Base-by-base conservation (phyloP, 345 rosid genomes). In the Laguncularia racemosa region DNA sequence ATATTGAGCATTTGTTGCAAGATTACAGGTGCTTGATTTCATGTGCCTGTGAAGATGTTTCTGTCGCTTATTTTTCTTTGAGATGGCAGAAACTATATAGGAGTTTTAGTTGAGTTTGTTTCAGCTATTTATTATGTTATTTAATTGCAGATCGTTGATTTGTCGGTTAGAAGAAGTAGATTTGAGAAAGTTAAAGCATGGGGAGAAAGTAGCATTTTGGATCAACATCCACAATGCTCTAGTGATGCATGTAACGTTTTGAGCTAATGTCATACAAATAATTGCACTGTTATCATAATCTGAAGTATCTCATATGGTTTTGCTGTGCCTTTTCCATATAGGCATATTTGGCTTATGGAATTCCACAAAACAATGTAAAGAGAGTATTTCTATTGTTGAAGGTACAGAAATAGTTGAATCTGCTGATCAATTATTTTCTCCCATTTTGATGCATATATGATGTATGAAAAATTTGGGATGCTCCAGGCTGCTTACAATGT, bases 201-300 rank as follows among this genome's bases (percentile, higher is more conserved):
- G 82, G 60, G 99, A 93, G 77, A 89, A 87, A 75, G 70, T 95
- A 20, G 96, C 99, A 17, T 95, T 95, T 73, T 95, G 97, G 99
- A 82, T 90, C 71, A 95, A 95, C 50, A 66, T 89, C 61, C 99
- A 95, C 76, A 95, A 95, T 68, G 86, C 96, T 15, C 64, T 90
- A 45, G 92, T 85, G 69, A 95, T 90, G 99, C 99, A 95, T 80
- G 99, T 95, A 88, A 84, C 53, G 57, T 15, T 67, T 33, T 33
- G 40, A 33, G 40, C 40, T 33, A 4, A 33, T 33, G 40, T 33
- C 40, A 33, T 33, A 33, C 7, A 33, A 33, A 33, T 33, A 33
- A 33, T 10, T 33, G 40, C 11, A 1, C 7, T 33, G 4, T 7
- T 33, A 23, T 33, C 40, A 4, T 9, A 33, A 33, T 33, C 9